phyloP scores from a whole-genome alignment of 768 basidiomycete genomes.

The Leccinum broughii region DNA sequence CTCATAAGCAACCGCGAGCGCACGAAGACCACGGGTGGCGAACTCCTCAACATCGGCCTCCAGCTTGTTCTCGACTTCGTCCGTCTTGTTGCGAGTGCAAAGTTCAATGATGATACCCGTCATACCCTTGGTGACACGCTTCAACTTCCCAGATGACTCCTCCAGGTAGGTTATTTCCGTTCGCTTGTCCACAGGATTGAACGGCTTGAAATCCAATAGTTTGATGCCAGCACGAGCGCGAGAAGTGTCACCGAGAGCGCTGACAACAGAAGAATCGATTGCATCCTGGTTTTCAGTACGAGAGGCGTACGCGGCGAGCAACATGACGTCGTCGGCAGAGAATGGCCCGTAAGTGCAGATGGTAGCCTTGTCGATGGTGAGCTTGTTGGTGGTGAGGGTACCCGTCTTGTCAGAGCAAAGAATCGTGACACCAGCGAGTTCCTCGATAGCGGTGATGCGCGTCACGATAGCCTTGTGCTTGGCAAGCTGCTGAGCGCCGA shows the following conservation, averaged over 20 bases:
- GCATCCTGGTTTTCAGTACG: conserved; percentile 99
- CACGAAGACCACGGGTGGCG: conserved; percentile 91
- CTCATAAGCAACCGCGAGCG: conserved; percentile 94
- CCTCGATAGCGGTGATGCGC: conserved; percentile 98
- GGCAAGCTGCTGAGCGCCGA: conserved; percentile 97
- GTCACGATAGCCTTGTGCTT: conserved; percentile 99
- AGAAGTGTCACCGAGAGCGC: conserved; percentile 67
- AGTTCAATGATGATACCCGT: conserved; percentile 98
- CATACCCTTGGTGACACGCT: conserved; percentile 99
- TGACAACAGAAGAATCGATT: conserved; percentile 86
- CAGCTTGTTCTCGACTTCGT: conserved; percentile 85
- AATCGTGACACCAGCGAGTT: conserved; percentile 97
- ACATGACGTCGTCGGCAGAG: conserved; percentile 87
- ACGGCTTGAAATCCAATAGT: conserved; percentile 98
- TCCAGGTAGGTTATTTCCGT: conserved; percentile 98
- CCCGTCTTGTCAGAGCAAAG: conserved; percentile 99
- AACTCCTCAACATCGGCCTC: conserved; percentile 97
- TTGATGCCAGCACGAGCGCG: conserved; percentile 91
- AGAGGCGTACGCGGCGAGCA: conserved; percentile 93
- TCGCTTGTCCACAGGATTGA: conserved; percentile 99
- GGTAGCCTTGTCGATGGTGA: conserved; percentile 92
- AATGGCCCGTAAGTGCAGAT: conserved; percentile 90
- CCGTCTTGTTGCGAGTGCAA: conserved; percentile 96
- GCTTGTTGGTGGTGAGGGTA: conserved; percentile 98
- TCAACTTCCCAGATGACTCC: conserved; percentile 90